Evolutionary conservation across 768 basidiomycete species (phyloP).

Genomic region (Russula dissimulans): DNA sequence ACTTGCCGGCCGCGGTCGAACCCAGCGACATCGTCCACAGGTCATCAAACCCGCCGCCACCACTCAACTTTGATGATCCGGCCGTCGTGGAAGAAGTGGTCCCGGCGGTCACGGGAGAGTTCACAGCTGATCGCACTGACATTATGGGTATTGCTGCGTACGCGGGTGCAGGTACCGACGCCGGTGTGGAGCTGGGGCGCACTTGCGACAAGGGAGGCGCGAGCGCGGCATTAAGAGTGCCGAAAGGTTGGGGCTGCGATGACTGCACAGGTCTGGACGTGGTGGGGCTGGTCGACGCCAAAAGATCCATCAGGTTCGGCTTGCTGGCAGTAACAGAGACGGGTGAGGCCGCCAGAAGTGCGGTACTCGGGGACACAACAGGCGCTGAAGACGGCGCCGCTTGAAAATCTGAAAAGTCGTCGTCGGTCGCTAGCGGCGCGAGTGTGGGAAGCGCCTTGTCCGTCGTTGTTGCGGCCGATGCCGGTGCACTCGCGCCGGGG

Average conservation of each 20-base stretch:
- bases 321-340: neutral
- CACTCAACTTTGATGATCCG: conserved; percentile 30
- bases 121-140: conserved; percentile 22
- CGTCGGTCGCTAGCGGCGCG: conserved; percentile 35
- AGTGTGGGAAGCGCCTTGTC: conserved; percentile 52
- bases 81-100: conserved; percentile 18
- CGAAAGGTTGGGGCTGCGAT: conserved; percentile 1
- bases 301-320: conserved; percentile 10
- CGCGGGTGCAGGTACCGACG: neutral
- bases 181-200: conserved; percentile 14
- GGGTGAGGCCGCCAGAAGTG: conserved; percentile 5
- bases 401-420: conserved; percentile 84
- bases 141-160: conserved; percentile 18
- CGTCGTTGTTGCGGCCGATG: conserved; percentile 25
- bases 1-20: conserved; percentile 26
- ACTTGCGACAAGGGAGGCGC: conserved; percentile 8
- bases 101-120: conserved; percentile 12
- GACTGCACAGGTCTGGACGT: neutral
- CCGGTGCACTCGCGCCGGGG: neutral
- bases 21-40: conserved; percentile 80
- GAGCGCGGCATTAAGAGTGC: neutral
- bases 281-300: neutral
- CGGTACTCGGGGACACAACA: conserved; percentile 41
- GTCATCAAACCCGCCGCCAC: conserved; percentile 70
- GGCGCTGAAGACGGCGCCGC: conserved; percentile 49